Percentiles rank a stretch among this genome's conserved stretches.
These are phyloP conservation scores for Alternaria arbusti DNA, from an alignment of 2,329 filamentous ascomycete species.

Conservation along the genomic window DNA sequence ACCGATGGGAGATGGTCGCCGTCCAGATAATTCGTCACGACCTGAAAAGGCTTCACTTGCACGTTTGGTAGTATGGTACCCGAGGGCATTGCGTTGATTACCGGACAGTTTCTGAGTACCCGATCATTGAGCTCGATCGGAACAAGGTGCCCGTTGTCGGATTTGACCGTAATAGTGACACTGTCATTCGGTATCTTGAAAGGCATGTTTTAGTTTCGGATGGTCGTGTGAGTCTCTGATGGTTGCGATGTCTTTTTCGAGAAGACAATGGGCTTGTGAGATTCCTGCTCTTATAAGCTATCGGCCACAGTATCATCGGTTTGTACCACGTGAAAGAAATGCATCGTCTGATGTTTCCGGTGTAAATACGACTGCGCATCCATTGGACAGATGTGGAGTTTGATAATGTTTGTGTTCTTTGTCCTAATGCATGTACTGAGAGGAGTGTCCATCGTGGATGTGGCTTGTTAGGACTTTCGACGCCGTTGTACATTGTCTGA, in stretches of 20 bases:
- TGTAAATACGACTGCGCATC: not conserved
- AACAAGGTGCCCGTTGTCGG: not conserved
- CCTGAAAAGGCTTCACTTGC: not conserved
- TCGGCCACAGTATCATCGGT: not conserved
- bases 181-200: not conserved
- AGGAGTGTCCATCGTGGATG: not conserved
- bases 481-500: not conserved
- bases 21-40: constrained; percentile 1
- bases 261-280: not conserved
- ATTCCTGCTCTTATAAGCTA: not conserved
- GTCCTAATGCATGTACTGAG: not conserved
- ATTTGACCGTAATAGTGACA: not conserved
- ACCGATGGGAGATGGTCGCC: not conserved
- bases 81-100: not conserved
- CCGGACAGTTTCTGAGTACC: not conserved
- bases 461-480: not conserved
- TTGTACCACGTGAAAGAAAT: not conserved
- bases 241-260: not conserved
- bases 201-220: not conserved
- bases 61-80: not conserved
- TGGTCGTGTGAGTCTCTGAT: not conserved
- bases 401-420: not conserved
- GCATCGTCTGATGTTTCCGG: not conserved
- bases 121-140: not conserved
- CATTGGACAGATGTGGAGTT: not conserved